Conservation (phyloP, 140 eudicot genomes). For the Erigeron philadelphicus region DNA sequence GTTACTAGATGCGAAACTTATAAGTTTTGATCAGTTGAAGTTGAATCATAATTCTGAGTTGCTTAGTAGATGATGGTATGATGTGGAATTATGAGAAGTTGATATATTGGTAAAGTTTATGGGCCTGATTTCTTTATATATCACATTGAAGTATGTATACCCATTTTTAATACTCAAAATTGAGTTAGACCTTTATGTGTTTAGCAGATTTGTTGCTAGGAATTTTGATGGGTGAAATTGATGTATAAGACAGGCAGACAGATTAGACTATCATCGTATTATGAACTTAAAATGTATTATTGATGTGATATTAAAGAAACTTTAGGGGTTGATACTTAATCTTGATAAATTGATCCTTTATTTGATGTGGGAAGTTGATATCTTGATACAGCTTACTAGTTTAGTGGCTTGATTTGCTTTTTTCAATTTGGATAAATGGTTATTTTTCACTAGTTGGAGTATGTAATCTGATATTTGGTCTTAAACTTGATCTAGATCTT, state of each 20-base stretch:
- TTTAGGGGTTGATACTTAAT: constrained; percentile 14
- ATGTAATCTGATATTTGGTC: not conserved
- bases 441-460: constrained; percentile 6
- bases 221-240: not conserved
- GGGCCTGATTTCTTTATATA: too few relatives aligned
- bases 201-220: not conserved
- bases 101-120: not conserved
- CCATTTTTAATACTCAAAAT: too few relatives aligned
- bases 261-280: not conserved
- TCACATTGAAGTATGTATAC: too few relatives aligned
- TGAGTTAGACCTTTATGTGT: not conserved
- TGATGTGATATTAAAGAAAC: constrained; percentile 12
- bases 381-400: constrained; percentile 12
- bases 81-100: not conserved
- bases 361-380: constrained; percentile 8
- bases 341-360: not conserved
- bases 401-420: constrained; percentile 10
- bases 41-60: constrained; percentile 12
- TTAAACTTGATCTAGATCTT: constrained; percentile 23
- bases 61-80: too few relatives aligned
- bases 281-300: not conserved
- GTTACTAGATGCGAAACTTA: too few relatives aligned
- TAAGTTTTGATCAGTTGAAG: constrained; percentile 12
- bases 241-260: not conserved
- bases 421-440: constrained; percentile 3